Conservation (phyloP, 1,139 yeast species). For the Nadsonia commutata region DNA sequence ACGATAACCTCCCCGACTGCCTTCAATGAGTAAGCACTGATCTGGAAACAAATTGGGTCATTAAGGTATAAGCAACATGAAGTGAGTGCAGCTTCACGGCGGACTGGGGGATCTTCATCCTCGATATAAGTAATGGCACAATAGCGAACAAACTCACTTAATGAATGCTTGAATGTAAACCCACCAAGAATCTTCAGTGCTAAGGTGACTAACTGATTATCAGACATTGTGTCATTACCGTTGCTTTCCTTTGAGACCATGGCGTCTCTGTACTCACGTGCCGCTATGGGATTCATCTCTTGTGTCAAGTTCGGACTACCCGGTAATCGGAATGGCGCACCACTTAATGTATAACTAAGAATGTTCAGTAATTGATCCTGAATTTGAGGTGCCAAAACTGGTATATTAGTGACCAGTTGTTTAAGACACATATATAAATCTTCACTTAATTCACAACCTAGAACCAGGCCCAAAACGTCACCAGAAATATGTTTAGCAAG, state of each 20-base stretch:
- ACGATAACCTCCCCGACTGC: slow-evolving; percentile 80
- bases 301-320: slow-evolving; percentile 67
- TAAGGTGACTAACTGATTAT: slow-evolving; percentile 42
- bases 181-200: slow-evolving; percentile 60
- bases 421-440: slow-evolving; percentile 65
- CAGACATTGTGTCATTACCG: slow-evolving; percentile 26
- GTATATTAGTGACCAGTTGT: slow-evolving; percentile 56
- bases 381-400: slow-evolving; percentile 62
- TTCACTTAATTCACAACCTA: slow-evolving; percentile 69
- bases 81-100: slow-evolving; percentile 75
- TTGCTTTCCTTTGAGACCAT: slow-evolving; percentile 51
- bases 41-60: slow-evolving; percentile 76
- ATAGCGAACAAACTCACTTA: slow-evolving; percentile 76
- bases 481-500: slow-evolving; percentile 75
- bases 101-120: slow-evolving; percentile 61
- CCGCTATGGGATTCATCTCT: slow-evolving; percentile 48
- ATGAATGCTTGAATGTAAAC: slow-evolving; percentile 61
- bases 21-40: slow-evolving; percentile 67
- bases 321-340: slow-evolving; percentile 69
- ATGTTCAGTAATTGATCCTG: slow-evolving; percentile 58
- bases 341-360: slow-evolving; percentile 68
- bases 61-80: slow-evolving; percentile 65
- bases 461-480: slow-evolving; percentile 65
- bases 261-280: slow-evolving; percentile 62
- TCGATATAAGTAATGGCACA: slow-evolving; percentile 73